A percentile compares a stretch with the other conserved stretches of the same genome.
Conservation (phyloP, 176 grass and related monocot genomes). For the Carex kokanica region DNA sequence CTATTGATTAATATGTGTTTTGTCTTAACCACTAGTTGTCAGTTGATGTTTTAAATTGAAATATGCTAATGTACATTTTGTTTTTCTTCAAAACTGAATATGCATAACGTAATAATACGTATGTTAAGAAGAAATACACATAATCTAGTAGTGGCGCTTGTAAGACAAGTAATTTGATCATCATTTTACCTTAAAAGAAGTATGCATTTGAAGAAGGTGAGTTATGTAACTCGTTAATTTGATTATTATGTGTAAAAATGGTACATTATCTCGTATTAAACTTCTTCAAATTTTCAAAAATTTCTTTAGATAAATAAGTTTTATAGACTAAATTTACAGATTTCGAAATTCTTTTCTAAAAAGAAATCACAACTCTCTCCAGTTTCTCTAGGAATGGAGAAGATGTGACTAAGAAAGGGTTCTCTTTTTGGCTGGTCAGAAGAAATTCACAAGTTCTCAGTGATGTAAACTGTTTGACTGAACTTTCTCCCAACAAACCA, state of each 20-base stretch:
- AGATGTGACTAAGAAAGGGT: neutral
- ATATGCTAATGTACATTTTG: neutral
- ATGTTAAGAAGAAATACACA: no score
- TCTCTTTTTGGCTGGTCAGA: constrained; percentile 21
- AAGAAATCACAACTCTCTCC: neutral
- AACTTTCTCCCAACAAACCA: constrained; percentile 24
- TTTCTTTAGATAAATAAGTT: no score
- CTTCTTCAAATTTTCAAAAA: neutral
- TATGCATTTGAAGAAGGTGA: neutral
- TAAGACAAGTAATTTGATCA: neutral
- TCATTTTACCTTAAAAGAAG: neutral
- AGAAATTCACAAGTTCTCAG: constrained; percentile 31
- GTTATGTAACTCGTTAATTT: neutral
- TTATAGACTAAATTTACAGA: neutral
- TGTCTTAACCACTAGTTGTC: neutral
- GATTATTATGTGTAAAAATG: neutral
- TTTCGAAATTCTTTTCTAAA: neutral
- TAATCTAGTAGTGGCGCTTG: no score
- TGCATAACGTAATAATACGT: no score
- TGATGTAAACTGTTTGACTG: constrained; percentile 22
- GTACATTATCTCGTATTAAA: neutral
- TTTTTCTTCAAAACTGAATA: neutral
- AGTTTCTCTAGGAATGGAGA: neutral
- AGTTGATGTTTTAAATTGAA: neutral
- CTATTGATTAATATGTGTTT: no score